Percentiles rank a stretch among this genome's conserved stretches.
phyloP scores from a whole-genome alignment of 768 basidiomycete genomes.

The Termitomyces sp. region DNA sequence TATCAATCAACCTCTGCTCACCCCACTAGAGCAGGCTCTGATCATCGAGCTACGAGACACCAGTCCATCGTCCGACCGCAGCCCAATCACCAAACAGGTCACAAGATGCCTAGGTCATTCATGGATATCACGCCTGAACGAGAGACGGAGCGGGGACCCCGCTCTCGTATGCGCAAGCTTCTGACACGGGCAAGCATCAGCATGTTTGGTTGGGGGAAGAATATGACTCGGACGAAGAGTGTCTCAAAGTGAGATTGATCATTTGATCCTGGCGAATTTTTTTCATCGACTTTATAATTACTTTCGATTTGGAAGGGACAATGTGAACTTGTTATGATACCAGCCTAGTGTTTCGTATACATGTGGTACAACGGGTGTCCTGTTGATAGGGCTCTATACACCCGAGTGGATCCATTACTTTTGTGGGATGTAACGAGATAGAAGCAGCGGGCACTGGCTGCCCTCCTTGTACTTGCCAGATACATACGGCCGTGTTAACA shows the following conservation, averaged over 20 bases:
- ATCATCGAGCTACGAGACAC: conserved; percentile 7
- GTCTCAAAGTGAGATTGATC: not conserved
- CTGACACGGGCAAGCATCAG: conserved; percentile 16
- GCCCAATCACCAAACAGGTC: not conserved
- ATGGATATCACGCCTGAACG: conserved; percentile 35
- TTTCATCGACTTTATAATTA: not conserved
- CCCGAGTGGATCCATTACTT: not conserved
- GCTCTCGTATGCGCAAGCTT: conserved; percentile 13
- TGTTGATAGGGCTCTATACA: no score
- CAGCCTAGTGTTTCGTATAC: not conserved
- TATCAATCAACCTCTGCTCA: not conserved
- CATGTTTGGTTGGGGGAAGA: conserved; percentile 18
- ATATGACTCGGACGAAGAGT: conserved; percentile 7
- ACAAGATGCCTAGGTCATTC: conserved; percentile 26
- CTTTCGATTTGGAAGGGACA: conserved; percentile 8
- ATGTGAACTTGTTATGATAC: not conserved
- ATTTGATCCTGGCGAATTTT: no score
- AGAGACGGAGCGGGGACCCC: not conserved
- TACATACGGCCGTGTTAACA: conserved; percentile 64
- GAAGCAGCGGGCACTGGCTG: conserved; percentile 58
- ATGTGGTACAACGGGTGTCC: not conserved
- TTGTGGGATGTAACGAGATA: conserved; percentile 31
- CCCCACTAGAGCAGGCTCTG: conserved; percentile 9
- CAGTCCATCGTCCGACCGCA: conserved; percentile 3
- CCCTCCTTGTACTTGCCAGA: conserved; percentile 50